Percentiles rank a stretch among this genome's conserved stretches.
These are phyloP conservation scores for Epithemia pelagica DNA, from an alignment of 108 stramenopile genomes.

Conservation along the genomic window DNA sequence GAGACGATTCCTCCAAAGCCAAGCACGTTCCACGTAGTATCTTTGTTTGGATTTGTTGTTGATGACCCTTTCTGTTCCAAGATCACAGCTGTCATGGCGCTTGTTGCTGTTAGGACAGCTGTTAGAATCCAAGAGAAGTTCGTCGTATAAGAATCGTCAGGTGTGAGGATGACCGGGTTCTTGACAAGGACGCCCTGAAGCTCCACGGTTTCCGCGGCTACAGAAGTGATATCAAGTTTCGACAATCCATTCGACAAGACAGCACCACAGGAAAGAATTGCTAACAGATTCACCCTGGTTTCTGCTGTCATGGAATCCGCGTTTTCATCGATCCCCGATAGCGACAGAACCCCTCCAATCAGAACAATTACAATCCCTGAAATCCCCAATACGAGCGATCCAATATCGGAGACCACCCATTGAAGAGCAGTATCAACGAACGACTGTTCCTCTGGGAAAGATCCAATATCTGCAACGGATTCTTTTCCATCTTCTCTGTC, in stretches of 20 bases:
- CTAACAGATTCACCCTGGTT: conserved; percentile 59
- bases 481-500: too few species aligned
- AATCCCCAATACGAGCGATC: conserved; percentile 56
- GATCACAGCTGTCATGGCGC: conserved; percentile 59
- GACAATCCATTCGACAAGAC: conserved; percentile 75
- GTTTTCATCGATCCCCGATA: background rate
- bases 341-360: conserved; percentile 40
- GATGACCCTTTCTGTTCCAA: conserved; percentile 14
- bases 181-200: conserved; percentile 44
- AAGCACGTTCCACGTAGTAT: conserved; percentile 35
- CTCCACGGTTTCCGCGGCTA: conserved; percentile 53
- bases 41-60: background rate
- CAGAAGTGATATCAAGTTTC: conserved; percentile 69
- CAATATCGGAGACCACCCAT: conserved; percentile 49
- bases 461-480: background rate
- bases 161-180: conserved; percentile 11
- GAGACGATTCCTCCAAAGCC: conserved; percentile 41
- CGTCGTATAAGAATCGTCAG: conserved; percentile 3
- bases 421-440: conserved; percentile 30
- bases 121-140: conserved; percentile 46
- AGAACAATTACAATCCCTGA: conserved; percentile 47
- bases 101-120: conserved; percentile 56
- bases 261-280: conserved; percentile 70
- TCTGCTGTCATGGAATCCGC: conserved; percentile 26
- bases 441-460: background rate